Conservation (phyloP, 2,329 filamentous ascomycete genomes). For the Cercospora canescens region DNA sequence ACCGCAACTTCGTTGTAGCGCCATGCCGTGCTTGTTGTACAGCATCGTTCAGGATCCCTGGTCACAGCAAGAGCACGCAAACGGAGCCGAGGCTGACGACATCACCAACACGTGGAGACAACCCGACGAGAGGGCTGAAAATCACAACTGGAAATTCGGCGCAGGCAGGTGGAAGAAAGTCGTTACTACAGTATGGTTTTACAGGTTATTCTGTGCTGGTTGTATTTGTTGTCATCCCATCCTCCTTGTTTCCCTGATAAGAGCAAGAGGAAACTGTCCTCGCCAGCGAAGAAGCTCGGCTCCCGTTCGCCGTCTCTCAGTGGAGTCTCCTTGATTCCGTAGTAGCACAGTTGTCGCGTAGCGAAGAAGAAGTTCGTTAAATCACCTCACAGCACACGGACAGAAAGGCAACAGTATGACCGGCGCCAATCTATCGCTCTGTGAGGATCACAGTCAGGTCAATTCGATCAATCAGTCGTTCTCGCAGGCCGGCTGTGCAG, state of each 20-base stretch:
- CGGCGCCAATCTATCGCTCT: background rate
- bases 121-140: no score
- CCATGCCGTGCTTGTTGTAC: background rate
- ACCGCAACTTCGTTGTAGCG: background rate
- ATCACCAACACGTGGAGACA: no score
- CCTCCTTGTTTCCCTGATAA: conserved; percentile 1
- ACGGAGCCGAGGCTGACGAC: background rate
- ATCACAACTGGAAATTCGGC: background rate
- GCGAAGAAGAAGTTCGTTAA: conserved; percentile 6
- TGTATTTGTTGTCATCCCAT: conserved; percentile 3
- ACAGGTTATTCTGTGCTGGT: background rate
- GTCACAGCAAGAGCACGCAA: background rate
- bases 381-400: background rate
- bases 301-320: background rate
- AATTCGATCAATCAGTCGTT: background rate
- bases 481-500: conserved; percentile 14
- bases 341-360: conserved; percentile 5
- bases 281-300: conserved; percentile 18
- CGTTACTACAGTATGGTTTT: conserved; percentile 7
- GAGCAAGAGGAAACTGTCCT: conserved; percentile 4
- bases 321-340: background rate
- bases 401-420: background rate
- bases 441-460: background rate
- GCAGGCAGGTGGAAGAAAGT: background rate
- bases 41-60: background rate